Conservation (phyloP, 148 eudicot species). For the Bassia scoparia region DNA sequence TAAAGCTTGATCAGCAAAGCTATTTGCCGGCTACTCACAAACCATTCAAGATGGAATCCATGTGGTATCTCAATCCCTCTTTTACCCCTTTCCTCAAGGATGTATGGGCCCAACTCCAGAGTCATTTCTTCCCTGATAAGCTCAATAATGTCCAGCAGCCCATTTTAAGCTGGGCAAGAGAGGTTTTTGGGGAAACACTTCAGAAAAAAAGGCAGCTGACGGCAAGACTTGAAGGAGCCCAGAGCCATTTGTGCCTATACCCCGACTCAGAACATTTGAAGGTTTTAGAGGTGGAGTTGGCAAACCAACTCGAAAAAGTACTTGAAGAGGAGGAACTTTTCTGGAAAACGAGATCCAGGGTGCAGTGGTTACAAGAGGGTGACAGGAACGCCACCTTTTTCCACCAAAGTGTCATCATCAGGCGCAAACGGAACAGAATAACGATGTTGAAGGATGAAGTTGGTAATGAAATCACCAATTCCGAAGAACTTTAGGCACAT, state of each 20-base stretch:
- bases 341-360: background rate
- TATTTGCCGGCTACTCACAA: background rate
- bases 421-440: no score
- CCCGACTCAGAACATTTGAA: no score
- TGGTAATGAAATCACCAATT: no score
- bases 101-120: background rate
- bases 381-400: no score
- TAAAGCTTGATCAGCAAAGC: fast-evolving
- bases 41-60: background rate
- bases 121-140: background rate
- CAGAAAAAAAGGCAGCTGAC: background rate
- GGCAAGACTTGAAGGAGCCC: background rate
- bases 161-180: background rate
- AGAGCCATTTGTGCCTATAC: no score
- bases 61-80: no score
- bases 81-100: background rate
- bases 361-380: no score
- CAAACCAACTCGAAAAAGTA: background rate
- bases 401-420: no score
- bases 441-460: no score
- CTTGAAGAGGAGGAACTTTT: background rate
- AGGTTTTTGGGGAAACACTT: background rate
- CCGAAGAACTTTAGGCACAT: no score
- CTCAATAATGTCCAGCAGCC: background rate
- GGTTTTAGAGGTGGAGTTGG: no score